These are phyloP conservation scores for Grosmannia huntii DNA, from an alignment of 2,329 filamentous ascomycete genomes.

Conservation along the genomic window DNA sequence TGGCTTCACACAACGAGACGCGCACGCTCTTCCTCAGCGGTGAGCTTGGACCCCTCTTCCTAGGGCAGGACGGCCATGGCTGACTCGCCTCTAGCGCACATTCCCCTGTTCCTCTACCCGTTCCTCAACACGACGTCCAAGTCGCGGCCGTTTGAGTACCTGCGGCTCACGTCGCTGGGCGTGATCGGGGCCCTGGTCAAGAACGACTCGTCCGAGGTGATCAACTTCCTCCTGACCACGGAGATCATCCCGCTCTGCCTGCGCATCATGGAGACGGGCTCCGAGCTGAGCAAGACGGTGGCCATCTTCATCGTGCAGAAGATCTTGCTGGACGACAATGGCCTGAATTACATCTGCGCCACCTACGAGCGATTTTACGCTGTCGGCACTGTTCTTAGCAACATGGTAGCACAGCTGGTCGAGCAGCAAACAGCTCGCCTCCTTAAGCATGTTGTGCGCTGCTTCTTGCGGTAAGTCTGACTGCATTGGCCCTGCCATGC, in stretches of 20 bases:
- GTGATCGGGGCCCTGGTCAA: constrained; percentile 96
- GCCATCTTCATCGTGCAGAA: constrained; percentile 99
- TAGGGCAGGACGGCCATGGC: no score
- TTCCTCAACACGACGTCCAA: constrained; percentile 99
- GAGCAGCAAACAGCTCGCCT: constrained; percentile 94
- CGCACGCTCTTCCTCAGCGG: constrained; percentile 86
- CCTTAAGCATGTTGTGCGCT: constrained; percentile 93
- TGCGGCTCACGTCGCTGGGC: constrained; percentile 86
- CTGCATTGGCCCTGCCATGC: not conserved
- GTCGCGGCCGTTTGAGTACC: constrained; percentile 92
- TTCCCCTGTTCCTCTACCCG: constrained; percentile 92
- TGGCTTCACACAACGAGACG: constrained; percentile 94
- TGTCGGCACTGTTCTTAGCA: constrained; percentile 91
- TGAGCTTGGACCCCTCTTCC: constrained; percentile 27
- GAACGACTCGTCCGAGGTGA: constrained; percentile 96
- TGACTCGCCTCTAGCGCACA: constrained; percentile 55
- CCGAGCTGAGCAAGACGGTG: constrained; percentile 95
- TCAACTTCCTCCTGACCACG: constrained; percentile 96
- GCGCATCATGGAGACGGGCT: constrained; percentile 98
- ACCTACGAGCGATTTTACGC: constrained; percentile 98
- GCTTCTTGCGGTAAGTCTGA: constrained; percentile 72
- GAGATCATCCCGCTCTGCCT: constrained; percentile 97
- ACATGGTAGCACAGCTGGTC: constrained; percentile 96
- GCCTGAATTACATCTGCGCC: constrained; percentile 94
- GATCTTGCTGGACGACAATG: constrained; percentile 92